A percentile compares a stretch with the other conserved stretches of the same genome.
Evolutionary conservation across 2,329 filamentous ascomycete species (phyloP).

Genomic region (Pseudogymnoascus destructans): DNA sequence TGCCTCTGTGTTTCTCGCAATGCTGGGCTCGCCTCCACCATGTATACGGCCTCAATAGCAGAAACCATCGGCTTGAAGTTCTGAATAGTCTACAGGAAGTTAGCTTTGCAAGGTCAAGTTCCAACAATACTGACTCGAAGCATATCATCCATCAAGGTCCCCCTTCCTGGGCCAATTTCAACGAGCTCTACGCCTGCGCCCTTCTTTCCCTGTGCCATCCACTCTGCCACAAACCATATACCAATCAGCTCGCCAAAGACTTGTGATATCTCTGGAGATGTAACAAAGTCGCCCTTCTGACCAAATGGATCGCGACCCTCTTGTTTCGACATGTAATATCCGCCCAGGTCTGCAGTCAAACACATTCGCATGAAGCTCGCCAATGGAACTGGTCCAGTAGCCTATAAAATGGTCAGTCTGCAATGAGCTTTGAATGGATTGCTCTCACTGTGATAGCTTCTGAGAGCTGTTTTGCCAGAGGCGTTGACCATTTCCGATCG

Average conservation of each 20-base stretch:
- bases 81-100: slow-evolving; percentile 52
- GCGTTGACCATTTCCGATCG: slow-evolving; percentile 65
- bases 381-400: slow-evolving; percentile 81
- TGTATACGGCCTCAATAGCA: slow-evolving; percentile 75
- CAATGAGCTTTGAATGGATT: not conserved
- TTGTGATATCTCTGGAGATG: slow-evolving; percentile 93
- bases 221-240: slow-evolving; percentile 92
- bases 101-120: slow-evolving; percentile 11
- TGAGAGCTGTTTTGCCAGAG: slow-evolving; percentile 73
- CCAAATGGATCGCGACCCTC: slow-evolving; percentile 76
- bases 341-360: slow-evolving; percentile 76
- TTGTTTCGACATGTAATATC: slow-evolving; percentile 76
- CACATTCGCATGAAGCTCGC: slow-evolving; percentile 98
- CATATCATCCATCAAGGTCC: slow-evolving; percentile 95
- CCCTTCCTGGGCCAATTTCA: slow-evolving; percentile 85
- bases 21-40: slow-evolving; percentile 83
- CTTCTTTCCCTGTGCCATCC: slow-evolving; percentile 77
- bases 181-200: slow-evolving; percentile 71
- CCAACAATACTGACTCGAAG: slow-evolving; percentile 53
- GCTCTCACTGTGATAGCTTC: slow-evolving; percentile 66
- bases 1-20: slow-evolving; percentile 66
- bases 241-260: slow-evolving; percentile 91
- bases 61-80: slow-evolving; percentile 68
- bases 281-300: slow-evolving; percentile 87
- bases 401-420: slow-evolving; percentile 34